phyloP scores from a whole-genome alignment of 495 filamentous ascomycete genomes.

The Evansstolkia leycettana region DNA sequence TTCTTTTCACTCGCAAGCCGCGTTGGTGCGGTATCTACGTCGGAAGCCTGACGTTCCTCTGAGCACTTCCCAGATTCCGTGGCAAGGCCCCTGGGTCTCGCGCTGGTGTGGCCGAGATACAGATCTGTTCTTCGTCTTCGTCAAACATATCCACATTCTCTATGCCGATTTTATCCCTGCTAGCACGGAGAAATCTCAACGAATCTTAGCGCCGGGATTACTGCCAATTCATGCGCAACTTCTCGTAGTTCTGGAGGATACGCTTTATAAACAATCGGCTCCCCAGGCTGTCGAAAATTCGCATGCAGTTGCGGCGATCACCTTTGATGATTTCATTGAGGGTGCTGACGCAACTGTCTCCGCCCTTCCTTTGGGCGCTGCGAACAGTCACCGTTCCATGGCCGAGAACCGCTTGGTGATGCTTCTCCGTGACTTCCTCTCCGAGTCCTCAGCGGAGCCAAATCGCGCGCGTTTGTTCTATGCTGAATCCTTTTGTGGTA shows the following conservation, averaged over 20 bases:
- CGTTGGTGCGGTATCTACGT: slow-evolving; percentile 53
- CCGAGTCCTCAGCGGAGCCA: slow-evolving; percentile 46
- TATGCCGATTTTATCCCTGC: slow-evolving; percentile 67
- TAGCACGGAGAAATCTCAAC: slow-evolving; percentile 50
- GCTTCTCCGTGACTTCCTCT: slow-evolving; percentile 74
- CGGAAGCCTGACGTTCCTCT: slow-evolving; percentile 55
- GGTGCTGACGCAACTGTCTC: slow-evolving; percentile 58
- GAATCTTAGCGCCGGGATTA: slow-evolving; percentile 60
- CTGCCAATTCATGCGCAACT: slow-evolving; percentile 79
- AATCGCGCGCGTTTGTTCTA: slow-evolving; percentile 55
- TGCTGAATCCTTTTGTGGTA: slow-evolving; percentile 60
- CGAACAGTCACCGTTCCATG: slow-evolving; percentile 71
- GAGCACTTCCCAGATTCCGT: slow-evolving; percentile 58
- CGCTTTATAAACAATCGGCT: slow-evolving; percentile 56
- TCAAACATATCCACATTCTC: slow-evolving; percentile 80
- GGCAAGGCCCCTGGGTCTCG: slow-evolving; percentile 76
- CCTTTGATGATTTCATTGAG: slow-evolving; percentile 64
- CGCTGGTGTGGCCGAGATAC: slow-evolving; percentile 86
- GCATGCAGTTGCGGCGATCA: slow-evolving; percentile 46
- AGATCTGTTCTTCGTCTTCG: slow-evolving; percentile 88
- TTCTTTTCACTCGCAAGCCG: slow-evolving; percentile 55
- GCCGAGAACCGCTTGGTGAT: slow-evolving; percentile 84
- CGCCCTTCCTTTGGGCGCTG: slow-evolving; percentile 49
- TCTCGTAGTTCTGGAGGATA: slow-evolving; percentile 68
- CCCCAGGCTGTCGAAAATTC: slow-evolving; percentile 40